phyloP scores from a whole-genome alignment of 1,284 basidiomycete species.

The Mycena sp. region DNA sequence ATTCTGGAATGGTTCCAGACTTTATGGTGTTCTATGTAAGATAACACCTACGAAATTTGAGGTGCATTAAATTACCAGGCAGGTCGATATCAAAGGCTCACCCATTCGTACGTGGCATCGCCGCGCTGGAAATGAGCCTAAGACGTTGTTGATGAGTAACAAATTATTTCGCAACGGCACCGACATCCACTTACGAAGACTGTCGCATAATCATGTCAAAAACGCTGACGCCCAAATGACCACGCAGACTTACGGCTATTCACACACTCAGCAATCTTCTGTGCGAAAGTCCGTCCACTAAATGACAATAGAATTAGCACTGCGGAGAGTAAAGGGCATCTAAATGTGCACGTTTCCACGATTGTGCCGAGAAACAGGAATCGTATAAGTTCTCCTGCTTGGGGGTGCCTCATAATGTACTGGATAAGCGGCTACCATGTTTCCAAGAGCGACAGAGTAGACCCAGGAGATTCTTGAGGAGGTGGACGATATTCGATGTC shows the following conservation, averaged over 20 bases:
- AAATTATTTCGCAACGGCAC: no score
- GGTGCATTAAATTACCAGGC: no score
- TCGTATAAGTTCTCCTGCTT: slow-evolving; percentile 13
- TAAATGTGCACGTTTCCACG: slow-evolving; percentile 10
- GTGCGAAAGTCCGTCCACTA: background rate
- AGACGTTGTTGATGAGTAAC: background rate
- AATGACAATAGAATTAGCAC: no score
- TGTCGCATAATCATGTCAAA: background rate
- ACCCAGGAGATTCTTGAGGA: background rate
- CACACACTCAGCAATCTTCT: slow-evolving; percentile 8
- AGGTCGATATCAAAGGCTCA: background rate
- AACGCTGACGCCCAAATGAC: background rate
- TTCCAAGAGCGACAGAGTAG: slow-evolving; percentile 5
- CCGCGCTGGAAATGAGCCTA: slow-evolving; percentile 11
- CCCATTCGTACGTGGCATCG: slow-evolving; percentile 6
- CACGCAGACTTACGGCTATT: slow-evolving; percentile 3
- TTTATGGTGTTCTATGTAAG: slow-evolving; percentile 10
- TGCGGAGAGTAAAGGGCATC: no score
- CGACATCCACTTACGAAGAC: no score
- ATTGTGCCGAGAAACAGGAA: slow-evolving; percentile 13
- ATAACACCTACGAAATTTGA: background rate
- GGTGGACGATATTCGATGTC: background rate
- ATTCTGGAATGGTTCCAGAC: background rate
- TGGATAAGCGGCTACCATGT: background rate
- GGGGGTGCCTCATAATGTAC: slow-evolving; percentile 5